Conservation (phyloP, 2,329 filamentous ascomycete species). For the Hypoxylon sp. region DNA sequence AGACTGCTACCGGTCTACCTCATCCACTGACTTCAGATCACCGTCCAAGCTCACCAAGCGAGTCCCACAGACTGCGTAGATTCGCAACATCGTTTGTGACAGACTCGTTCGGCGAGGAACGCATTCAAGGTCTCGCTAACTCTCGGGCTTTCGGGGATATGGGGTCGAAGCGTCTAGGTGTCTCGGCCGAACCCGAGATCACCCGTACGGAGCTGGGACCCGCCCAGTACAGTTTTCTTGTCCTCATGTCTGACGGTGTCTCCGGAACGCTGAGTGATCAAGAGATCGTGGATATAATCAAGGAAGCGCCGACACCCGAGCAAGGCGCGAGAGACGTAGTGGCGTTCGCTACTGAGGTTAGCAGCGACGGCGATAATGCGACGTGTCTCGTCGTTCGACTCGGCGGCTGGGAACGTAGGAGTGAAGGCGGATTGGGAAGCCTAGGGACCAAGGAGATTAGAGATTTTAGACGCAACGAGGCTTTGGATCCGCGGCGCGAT, state of each 20-base stretch:
- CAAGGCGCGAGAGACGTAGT: conserved; percentile 85
- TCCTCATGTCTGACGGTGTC: conserved; percentile 90
- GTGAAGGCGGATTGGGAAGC: conserved; percentile 89
- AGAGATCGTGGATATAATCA: conserved; percentile 95
- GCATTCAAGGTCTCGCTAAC: conserved; percentile 93
- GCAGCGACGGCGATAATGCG: conserved; percentile 75
- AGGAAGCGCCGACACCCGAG: conserved; percentile 92
- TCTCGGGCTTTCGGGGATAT: conserved; percentile 96
- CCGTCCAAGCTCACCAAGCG: conserved; percentile 88
- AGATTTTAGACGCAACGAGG: conserved; percentile 85
- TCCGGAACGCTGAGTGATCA: conserved; percentile 90
- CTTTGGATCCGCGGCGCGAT: conserved; percentile 83
- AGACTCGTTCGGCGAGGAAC: conserved; percentile 97
- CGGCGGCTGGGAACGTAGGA: conserved; percentile 79
- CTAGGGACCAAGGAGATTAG: conserved; percentile 93
- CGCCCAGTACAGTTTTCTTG: conserved; percentile 90
- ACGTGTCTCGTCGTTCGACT: conserved; percentile 77
- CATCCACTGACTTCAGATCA: conserved; percentile 91
- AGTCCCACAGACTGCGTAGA: conserved; percentile 85
- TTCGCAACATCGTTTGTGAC: conserved; percentile 90
- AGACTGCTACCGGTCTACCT: conserved; percentile 84
- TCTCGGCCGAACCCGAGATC: conserved; percentile 94
- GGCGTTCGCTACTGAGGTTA: conserved; percentile 89
- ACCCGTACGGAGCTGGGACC: conserved; percentile 82
- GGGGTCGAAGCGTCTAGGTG: conserved; percentile 89